Evolutionary conservation across 176 grass and related monocot genomes (phyloP), one percentile per base, ranked within the genome.

Genomic region (Juncus effusus): DNA sequence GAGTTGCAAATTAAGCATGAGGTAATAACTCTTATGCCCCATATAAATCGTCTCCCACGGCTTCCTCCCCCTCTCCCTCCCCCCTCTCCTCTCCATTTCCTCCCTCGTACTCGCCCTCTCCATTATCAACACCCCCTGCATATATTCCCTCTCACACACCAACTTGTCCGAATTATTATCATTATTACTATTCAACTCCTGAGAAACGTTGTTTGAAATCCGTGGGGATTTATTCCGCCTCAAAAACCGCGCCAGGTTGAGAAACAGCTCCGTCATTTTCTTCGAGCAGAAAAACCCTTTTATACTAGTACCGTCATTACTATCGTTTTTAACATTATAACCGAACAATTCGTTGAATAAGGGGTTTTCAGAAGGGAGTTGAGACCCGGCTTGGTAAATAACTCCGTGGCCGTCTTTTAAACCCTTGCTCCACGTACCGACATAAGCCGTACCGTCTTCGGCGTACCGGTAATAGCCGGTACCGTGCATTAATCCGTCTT

Each of bases 1-100:
- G 10, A 97, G 88, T 82, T 97, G 94, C 62, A 97, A 85, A 68
- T 97, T 89, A 56, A 97, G 85, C 94, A 97, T 92, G 53, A 97
- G 65, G 60, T 81, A 97, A 76, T 97, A 97, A 78, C 88, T 97
- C 64, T 87, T 89, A 45, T 97, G 94, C n/a, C 88, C 94, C 76
- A 61, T 93, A 71, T 84, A 92, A 87, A 97, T 97, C 77, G 69
- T 92, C 77, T 97, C 88, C 67, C 90, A 79, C 56, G 85, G 88
- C 2, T 88, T 80, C 79, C 67, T 85, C 45, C 64, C 13, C 74
- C 76, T 86, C 78, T 72, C 91, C 64, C 53, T 70, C 74, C 82
- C 2, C 92, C 82, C 54, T 70, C 79, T 60, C 71, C 78, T 84
- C 62, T 72, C 63, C 15, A 81, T 67, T 67, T 92, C 80, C 71